These are phyloP conservation scores for Exophiala xenobiotica DNA, from an alignment of 2,329 filamentous ascomycete species.

Conservation along the genomic window DNA sequence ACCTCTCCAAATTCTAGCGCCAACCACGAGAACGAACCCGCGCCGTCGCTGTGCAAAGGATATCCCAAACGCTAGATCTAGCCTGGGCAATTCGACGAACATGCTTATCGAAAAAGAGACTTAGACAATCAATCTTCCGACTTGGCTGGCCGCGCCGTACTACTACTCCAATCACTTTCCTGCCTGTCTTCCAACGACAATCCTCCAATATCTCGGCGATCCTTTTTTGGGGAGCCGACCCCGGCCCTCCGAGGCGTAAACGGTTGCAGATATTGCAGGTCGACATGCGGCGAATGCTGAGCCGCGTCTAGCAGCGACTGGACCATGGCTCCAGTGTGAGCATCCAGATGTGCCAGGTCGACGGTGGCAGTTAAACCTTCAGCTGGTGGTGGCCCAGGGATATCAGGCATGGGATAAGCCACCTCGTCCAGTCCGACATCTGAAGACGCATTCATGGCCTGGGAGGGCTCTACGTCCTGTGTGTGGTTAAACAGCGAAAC, in stretches of 20 bases:
- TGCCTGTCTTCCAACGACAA: slow-evolving; percentile 8
- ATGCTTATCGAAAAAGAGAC: too few relatives aligned
- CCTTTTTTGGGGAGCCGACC: background rate
- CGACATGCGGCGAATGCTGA: background rate
- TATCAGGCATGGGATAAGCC: slow-evolving; percentile 12
- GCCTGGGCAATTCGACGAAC: background rate
- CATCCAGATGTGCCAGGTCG: slow-evolving; percentile 5
- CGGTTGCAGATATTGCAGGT: background rate
- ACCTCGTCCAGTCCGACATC: background rate
- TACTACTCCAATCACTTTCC: slow-evolving; percentile 23
- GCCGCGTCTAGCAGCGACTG: slow-evolving; percentile 4
- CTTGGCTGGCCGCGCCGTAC: slow-evolving; percentile 18
- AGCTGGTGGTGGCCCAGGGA: slow-evolving; percentile 23
- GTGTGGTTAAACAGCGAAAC: slow-evolving; percentile 45
- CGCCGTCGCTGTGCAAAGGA: too few relatives aligned
- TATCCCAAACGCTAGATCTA: too few relatives aligned
- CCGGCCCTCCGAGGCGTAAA: background rate
- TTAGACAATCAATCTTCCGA: too few relatives aligned
- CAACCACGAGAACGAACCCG: too few relatives aligned
- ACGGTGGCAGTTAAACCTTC: slow-evolving; percentile 7
- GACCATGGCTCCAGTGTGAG: slow-evolving; percentile 8
- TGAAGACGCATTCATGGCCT: background rate
- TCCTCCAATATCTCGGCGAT: slow-evolving; percentile 14
- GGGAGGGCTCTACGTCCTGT: slow-evolving; percentile 4
- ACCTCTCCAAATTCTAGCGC: too few relatives aligned